These are phyloP conservation scores for Saturnispora diversa DNA, from an alignment of 805 yeast species.

Conservation along the genomic window DNA sequence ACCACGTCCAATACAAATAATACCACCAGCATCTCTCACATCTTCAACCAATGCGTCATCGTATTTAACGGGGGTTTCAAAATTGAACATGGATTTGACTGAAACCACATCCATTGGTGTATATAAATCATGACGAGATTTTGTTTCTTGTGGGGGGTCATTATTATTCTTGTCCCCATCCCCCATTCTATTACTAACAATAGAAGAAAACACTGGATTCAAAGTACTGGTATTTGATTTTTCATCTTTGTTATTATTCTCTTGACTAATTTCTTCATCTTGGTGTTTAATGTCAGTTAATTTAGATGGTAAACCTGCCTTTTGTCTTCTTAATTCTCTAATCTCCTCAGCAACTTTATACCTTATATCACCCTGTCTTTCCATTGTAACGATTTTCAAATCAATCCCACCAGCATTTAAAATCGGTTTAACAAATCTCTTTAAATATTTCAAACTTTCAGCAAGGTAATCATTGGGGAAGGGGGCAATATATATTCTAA, in stretches of 20 bases:
- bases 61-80: conserved; percentile 18
- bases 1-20: conserved; percentile 89
- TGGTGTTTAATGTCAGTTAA: conserved; percentile 16
- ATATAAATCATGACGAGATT: conserved; percentile 32
- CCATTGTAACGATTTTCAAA: conserved; percentile 66
- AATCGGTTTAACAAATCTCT: conserved; percentile 77
- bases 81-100: conserved; percentile 31
- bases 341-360: conserved; percentile 73
- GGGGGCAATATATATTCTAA: conserved; percentile 85
- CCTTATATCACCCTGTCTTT: conserved; percentile 85
- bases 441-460: conserved; percentile 62
- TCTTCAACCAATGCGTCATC: conserved; percentile 42
- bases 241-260: conserved; percentile 1
- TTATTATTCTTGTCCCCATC: background rate
- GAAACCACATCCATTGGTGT: conserved; percentile 48
- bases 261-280: background rate
- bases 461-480: conserved; percentile 90
- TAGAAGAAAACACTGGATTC: conserved; percentile 12
- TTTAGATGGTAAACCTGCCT: conserved; percentile 22
- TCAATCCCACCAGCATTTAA: conserved; percentile 79
- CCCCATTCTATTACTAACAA: conserved; percentile 8
- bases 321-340: conserved; percentile 54
- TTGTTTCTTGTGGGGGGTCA: conserved; percentile 20
- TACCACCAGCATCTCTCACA: conserved; percentile 64
- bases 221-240: conserved; percentile 10